Evolutionary conservation across 768 basidiomycete genomes (phyloP), one percentile per base, ranked within the genome.

Genomic region (Clavaria fumosa): DNA sequence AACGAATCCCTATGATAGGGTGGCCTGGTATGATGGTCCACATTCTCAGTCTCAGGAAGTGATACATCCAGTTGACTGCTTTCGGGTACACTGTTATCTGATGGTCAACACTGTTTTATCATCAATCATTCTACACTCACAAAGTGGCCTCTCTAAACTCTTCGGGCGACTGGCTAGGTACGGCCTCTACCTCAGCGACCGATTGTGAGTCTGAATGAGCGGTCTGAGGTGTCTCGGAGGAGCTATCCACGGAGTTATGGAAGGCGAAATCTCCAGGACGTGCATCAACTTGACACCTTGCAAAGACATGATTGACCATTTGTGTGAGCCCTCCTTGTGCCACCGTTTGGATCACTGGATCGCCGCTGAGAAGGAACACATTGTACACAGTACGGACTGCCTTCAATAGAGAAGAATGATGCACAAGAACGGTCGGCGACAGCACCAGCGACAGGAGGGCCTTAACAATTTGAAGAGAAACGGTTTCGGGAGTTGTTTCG

Each of bases 301-400:
- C 70, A 54, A 99, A 97, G 40, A 97, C 77, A 50, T 96, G 91
- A 49, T 95, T 83, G 2, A 97, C 90, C 78, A 99, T 97, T 56
- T 99, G 95, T 0, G 89, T 90, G 12, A 99, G 70, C 12, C 91
- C 89, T 14, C 93, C 95, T 57, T 99, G 95, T 12, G 95, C 95
- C 24, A 99, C 93, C 64, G 85, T 91, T 59, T 97, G 95, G 47
- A 93, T 97, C 35, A 90, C 82, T 4, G 80, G 70, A 50, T 93
- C 88, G 15, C 70, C 67, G 48, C 86, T 90, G 42, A 97, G 67
- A 19, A 99, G 66, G 55, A 97, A 99, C 42, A 99, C 79, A 54
- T 99, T 97, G 63, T 97, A 99, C 3, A 99, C 95, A 14, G 95
- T 96, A 33, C 95, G 73, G 22, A 99, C 85, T 20, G 90, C 89